Conservation (phyloP, 2,329 filamentous ascomycete genomes). For the Podosphaera aphanis region DNA sequence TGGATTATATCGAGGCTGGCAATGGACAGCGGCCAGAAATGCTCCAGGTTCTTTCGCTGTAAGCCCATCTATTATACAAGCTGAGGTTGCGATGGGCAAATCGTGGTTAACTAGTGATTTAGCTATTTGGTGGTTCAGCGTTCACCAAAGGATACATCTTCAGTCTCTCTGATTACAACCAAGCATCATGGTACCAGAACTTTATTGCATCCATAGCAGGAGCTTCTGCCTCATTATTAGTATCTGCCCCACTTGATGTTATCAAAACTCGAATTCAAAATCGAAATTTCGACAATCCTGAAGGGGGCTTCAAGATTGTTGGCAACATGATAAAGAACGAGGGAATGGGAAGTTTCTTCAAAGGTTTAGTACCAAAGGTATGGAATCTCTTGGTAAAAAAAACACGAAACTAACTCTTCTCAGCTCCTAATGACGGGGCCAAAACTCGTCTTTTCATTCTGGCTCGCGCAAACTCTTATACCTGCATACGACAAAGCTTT, state of each 20-base stretch:
- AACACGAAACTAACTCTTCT: conserved; percentile 4
- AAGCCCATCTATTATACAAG: conserved; percentile 19
- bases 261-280: conserved; percentile 98
- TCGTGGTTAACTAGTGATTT: conserved; percentile 1
- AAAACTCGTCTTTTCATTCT: conserved; percentile 98
- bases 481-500: conserved; percentile 53
- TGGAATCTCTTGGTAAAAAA: conserved; percentile 6
- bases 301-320: conserved; percentile 79
- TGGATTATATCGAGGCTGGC: conserved; percentile 84
- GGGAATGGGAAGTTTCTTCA: conserved; percentile 76
- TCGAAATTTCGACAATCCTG: conserved; percentile 93
- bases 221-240: conserved; percentile 80
- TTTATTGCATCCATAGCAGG: conserved; percentile 90
- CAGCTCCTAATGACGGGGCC: conserved; percentile 93
- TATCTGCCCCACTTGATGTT: conserved; percentile 89
- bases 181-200: conserved; percentile 83
- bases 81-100: not conserved
- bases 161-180: conserved; percentile 80
- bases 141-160: conserved; percentile 96
- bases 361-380: conserved; percentile 81
- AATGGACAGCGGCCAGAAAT: conserved; percentile 92
- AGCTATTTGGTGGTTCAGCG: conserved; percentile 92
- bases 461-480: conserved; percentile 94
- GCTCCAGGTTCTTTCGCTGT: conserved; percentile 92
- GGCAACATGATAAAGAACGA: conserved; percentile 85